Percentiles rank a stretch among this genome's conserved stretches.
Conservation (phyloP, 441 rosid genomes). For the Daphne laureola region DNA sequence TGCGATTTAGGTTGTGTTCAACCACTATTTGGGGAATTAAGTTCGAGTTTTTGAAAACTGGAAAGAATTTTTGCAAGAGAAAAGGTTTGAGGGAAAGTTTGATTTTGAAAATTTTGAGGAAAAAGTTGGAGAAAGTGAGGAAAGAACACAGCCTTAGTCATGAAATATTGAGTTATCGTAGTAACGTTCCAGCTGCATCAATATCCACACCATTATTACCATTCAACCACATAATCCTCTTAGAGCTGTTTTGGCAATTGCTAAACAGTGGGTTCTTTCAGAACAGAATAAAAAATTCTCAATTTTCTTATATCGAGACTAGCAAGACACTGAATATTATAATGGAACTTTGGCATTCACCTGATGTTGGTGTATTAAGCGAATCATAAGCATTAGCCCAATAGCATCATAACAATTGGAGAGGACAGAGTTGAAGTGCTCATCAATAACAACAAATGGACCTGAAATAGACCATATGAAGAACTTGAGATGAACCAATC, state of each 20-base stretch:
- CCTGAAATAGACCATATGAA: constrained; percentile 36
- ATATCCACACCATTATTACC: no score
- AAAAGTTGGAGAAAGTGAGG: no score
- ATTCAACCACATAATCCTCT: no score
- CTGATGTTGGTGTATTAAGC: constrained; percentile 96
- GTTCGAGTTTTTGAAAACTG: no score
- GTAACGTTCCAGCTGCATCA: background rate
- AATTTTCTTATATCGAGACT: background rate
- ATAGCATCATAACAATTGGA: constrained; percentile 96
- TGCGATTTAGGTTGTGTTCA: no score
- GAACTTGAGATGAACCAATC: no score
- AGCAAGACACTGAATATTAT: background rate
- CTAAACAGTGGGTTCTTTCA: background rate
- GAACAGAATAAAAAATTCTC: background rate
- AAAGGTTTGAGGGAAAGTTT: no score
- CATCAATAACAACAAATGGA: constrained; percentile 95
- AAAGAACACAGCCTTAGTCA: background rate
- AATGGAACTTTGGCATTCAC: constrained; percentile 28
- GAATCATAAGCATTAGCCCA: constrained; percentile 98
- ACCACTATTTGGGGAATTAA: no score
- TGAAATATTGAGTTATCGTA: background rate
- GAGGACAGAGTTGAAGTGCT: constrained; percentile 81
- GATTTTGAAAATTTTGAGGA: no score
- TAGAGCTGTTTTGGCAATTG: no score
- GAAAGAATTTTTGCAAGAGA: no score